Conservation (phyloP, 2,329 filamentous ascomycete genomes). For the Keithomyces neogunnii region DNA sequence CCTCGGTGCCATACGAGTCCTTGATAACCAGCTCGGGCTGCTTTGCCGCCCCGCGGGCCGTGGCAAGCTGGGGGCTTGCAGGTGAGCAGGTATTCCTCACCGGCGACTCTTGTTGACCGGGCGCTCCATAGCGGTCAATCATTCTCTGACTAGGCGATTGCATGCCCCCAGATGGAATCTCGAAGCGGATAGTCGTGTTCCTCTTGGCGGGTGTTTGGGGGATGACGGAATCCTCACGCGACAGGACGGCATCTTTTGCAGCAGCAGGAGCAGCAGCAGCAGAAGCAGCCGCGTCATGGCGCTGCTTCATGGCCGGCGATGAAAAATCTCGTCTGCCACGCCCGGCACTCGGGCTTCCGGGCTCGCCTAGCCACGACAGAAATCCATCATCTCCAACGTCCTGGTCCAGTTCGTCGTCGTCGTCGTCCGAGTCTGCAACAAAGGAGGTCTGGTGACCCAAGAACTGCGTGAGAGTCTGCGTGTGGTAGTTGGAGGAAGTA, state of each 20-base stretch:
- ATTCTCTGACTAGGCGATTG: slow-evolving; percentile 33
- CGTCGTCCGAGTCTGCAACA: slow-evolving; percentile 32
- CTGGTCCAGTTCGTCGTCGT: slow-evolving; percentile 20
- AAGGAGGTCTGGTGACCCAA: slow-evolving; percentile 16
- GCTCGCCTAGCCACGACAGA: slow-evolving; percentile 23
- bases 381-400: slow-evolving; percentile 18
- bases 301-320: neutral
- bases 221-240: slow-evolving; percentile 25
- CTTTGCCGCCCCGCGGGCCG: slow-evolving; percentile 10
- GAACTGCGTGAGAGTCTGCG: slow-evolving; percentile 34
- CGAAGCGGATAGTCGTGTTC: slow-evolving; percentile 18
- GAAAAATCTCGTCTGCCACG: slow-evolving; percentile 3
- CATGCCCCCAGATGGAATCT: slow-evolving; percentile 32
- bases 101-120: slow-evolving; percentile 26
- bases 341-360: slow-evolving; percentile 18
- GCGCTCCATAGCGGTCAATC: slow-evolving; percentile 29
- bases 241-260: neutral
- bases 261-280: neutral
- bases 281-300: neutral
- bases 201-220: slow-evolving; percentile 33
- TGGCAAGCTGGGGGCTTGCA: slow-evolving; percentile 13
- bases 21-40: slow-evolving; percentile 29
- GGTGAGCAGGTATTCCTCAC: slow-evolving; percentile 21
- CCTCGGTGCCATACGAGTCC: slow-evolving; percentile 35
- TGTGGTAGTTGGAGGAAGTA: slow-evolving; percentile 26